Evolutionary conservation across 2,329 filamentous ascomycete genomes (phyloP).

Genomic region (Botrytis cinerea): DNA sequence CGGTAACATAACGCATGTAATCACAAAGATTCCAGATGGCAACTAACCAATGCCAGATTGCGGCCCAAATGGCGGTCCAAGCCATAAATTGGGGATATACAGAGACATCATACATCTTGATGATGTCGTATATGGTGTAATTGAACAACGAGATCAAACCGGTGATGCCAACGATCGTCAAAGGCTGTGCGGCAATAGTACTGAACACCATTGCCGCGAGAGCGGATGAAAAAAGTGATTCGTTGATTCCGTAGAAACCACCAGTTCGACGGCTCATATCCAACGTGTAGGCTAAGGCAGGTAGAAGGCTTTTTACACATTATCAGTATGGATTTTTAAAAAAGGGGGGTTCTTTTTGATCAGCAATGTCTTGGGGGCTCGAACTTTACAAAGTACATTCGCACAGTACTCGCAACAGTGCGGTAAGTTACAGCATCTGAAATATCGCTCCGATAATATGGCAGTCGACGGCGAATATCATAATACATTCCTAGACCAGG

Average conservation of each 20-base stretch:
- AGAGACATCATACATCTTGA: not conserved
- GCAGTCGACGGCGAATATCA: not conserved
- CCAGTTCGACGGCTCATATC: not conserved
- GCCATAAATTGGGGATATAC: not conserved
- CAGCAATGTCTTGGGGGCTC: not conserved
- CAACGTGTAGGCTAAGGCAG: not conserved
- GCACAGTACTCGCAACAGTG: not conserved
- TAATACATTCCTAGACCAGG: not conserved
- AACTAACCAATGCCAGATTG: not conserved
- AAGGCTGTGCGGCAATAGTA: not conserved
- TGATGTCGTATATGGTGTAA: not conserved
- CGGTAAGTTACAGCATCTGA: not conserved
- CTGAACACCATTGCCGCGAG: not conserved
- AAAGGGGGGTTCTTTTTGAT: not conserved
- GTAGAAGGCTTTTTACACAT: not conserved
- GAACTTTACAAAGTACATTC: not conserved
- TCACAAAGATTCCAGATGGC: not conserved
- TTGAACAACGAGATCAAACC: not conserved
- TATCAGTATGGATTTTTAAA: not conserved
- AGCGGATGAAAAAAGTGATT: not conserved
- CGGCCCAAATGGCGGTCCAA: not conserved
- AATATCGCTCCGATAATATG: not conserved
- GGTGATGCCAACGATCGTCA: not conserved
- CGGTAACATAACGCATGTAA: not conserved
- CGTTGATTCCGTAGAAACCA: not conserved